These are phyloP conservation scores for Boletellus sp. DNA, from an alignment of 768 basidiomycete genomes.

Conservation along the genomic window DNA sequence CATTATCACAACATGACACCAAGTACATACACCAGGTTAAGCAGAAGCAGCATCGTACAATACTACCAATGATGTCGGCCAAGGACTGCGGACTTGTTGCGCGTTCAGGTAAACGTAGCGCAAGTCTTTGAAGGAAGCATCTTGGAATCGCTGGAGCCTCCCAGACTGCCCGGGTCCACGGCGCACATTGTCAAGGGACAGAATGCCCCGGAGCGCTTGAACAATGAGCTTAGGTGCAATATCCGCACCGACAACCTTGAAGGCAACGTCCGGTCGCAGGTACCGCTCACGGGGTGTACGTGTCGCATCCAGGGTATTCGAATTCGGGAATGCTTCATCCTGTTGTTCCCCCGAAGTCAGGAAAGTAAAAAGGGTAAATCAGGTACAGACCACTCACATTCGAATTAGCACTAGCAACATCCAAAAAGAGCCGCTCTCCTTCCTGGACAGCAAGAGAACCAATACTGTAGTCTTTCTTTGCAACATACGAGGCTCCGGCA, in stretches of 20 bases:
- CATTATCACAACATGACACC: conserved; percentile 1
- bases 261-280: conserved; percentile 47
- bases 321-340: conserved; percentile 50
- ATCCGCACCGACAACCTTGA: conserved; percentile 48
- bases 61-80: conserved; percentile 66
- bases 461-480: conserved; percentile 43
- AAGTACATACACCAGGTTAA: conserved; percentile 9
- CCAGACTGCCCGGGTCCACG: conserved; percentile 72
- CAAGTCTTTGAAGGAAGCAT: conserved; percentile 44
- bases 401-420: conserved; percentile 52
- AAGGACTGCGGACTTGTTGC: conserved; percentile 49
- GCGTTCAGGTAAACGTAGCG: conserved; percentile 54
- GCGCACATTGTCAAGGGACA: conserved; percentile 52
- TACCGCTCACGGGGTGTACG: conserved; percentile 44
- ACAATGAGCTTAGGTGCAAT: conserved; percentile 57
- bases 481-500: conserved; percentile 60
- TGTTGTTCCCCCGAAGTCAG: conserved; percentile 21
- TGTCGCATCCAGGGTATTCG: conserved; percentile 41
- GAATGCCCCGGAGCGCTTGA: conserved; percentile 63
- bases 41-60: conserved; percentile 33
- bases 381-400: conserved; percentile 44
- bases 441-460: conserved; percentile 41
- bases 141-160: conserved; percentile 53
- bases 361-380: neutral
- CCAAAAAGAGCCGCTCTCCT: conserved; percentile 57